These are phyloP conservation scores for Erodium texanum DNA, from an alignment of 441 rosid genomes.

Conservation along the genomic window DNA sequence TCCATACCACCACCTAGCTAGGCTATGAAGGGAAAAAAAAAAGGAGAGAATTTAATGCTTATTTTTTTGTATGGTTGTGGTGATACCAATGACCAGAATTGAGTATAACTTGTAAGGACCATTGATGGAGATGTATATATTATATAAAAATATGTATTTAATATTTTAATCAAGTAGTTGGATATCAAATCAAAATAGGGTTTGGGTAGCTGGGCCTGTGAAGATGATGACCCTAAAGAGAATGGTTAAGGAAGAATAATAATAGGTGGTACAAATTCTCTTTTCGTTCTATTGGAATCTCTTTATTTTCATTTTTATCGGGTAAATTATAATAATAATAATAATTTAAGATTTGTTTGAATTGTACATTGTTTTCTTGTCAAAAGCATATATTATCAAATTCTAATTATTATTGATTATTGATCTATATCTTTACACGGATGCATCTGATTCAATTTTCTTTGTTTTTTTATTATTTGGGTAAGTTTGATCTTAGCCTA, in stretches of 20 bases:
- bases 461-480: too few relatives aligned
- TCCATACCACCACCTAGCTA: background rate
- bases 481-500: too few relatives aligned
- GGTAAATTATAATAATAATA: too few relatives aligned
- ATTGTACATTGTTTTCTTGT: too few relatives aligned
- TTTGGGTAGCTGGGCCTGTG: background rate
- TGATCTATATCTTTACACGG: too few relatives aligned
- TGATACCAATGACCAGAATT: background rate
- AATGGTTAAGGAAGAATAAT: constrained; percentile 18
- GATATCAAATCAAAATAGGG: constrained; percentile 11
- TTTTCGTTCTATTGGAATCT: constrained; percentile 1
- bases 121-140: background rate
- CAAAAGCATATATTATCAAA: too few relatives aligned
- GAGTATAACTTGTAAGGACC: background rate
- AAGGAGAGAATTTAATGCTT: background rate
- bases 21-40: background rate
- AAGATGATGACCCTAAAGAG: constrained; percentile 7
- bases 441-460: too few relatives aligned
- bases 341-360: too few relatives aligned
- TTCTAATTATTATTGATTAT: too few relatives aligned
- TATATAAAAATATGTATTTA: background rate
- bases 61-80: background rate
- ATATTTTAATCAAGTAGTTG: constrained; percentile 10
- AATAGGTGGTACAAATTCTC: constrained; percentile 19
- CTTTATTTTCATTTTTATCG: background rate